A percentile compares a stretch with the other conserved stretches of the same genome.
These are phyloP conservation scores for Gossypium lobatum DNA, from an alignment of 441 rosid genomes.

Conservation along the genomic window DNA sequence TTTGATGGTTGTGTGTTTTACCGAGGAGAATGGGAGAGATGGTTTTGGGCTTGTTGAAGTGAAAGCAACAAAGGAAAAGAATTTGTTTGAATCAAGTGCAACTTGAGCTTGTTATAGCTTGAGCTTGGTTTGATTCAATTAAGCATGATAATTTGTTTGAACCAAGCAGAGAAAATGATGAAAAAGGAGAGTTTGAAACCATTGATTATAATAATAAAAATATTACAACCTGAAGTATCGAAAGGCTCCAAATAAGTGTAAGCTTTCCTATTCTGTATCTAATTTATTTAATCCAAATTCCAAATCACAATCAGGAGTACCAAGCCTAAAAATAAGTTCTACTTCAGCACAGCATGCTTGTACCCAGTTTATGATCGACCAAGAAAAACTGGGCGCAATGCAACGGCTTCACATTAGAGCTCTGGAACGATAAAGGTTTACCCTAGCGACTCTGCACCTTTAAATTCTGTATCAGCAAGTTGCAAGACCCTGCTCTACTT, in stretches of 20 bases:
- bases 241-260: not conserved
- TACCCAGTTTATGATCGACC: not conserved
- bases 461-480: not conserved
- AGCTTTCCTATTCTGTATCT: not conserved
- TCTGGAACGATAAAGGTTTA: not conserved
- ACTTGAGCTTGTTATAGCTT: no score
- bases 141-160: not conserved
- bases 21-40: no score
- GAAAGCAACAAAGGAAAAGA: not conserved
- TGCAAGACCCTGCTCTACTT: not conserved
- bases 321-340: not conserved
- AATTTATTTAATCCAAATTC: not conserved
- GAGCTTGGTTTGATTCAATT: no score
- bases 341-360: not conserved
- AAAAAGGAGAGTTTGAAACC: not conserved
- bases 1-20: no score
- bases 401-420: not conserved
- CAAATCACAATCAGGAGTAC: not conserved
- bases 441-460: not conserved
- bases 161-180: not conserved
- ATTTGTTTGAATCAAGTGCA: no score
- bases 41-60: not conserved
- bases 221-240: not conserved
- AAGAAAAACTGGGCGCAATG: not conserved
- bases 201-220: not conserved